Evolutionary conservation across 306 rosid species (phyloP).

Genomic region (Herpetospermum pedunculosum): DNA sequence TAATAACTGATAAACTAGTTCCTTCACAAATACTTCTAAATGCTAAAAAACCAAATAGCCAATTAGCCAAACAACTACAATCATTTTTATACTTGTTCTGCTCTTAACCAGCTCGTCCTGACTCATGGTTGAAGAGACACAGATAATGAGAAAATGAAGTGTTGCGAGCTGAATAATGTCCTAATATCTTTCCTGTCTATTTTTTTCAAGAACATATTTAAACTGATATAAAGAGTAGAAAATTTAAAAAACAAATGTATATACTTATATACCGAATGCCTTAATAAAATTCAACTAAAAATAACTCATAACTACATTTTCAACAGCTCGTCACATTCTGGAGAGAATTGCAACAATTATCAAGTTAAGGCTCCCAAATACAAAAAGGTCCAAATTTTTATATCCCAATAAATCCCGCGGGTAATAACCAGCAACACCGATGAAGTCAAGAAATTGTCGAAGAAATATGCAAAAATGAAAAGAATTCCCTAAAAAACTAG

Average conservation of each 20-base stretch:
- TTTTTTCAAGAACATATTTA: not conserved
- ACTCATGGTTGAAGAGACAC: not conserved
- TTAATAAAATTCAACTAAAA: not conserved
- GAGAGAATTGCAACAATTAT: not conserved
- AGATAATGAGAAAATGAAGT: not conserved
- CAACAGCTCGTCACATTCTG: not conserved
- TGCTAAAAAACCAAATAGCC: not conserved
- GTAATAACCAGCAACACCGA: slow-evolving; percentile 8
- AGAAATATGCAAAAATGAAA: not conserved
- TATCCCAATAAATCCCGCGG: not conserved
- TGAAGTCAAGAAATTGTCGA: not conserved
- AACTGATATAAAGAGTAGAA: not conserved
- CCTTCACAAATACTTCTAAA: not conserved
- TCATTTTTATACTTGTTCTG: not conserved
- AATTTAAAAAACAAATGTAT: not conserved
- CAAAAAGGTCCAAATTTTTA: not conserved
- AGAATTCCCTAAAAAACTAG: not conserved
- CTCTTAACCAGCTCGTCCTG: not conserved
- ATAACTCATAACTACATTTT: not conserved
- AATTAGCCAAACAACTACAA: not conserved
- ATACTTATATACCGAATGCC: not conserved
- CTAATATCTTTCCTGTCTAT: not conserved
- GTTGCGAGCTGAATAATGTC: not conserved
- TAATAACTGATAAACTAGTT: not conserved
- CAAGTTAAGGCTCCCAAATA: not conserved